Percentiles rank a stretch among this genome's conserved stretches.
Evolutionary conservation across 345 rosid genomes (phyloP).

Genomic region (Eucalyptus marginata): DNA sequence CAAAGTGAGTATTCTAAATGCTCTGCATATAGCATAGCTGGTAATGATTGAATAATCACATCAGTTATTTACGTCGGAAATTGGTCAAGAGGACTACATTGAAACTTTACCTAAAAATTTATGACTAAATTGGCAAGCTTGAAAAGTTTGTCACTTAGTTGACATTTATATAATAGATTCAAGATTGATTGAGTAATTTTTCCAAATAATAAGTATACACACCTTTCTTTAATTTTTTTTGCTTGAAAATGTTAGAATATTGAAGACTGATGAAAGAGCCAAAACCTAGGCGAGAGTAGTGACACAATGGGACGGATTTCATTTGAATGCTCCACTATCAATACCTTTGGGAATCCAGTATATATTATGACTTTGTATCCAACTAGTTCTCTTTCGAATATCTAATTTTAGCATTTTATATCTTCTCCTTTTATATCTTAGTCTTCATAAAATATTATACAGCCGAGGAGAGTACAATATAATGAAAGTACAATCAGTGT

Average conservation of each 20-base stretch:
- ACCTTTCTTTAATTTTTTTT: background rate
- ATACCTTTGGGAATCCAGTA: background rate
- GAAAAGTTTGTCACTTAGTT: rapidly evolving
- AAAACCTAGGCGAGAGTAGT: background rate
- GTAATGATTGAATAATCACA: rapidly evolving
- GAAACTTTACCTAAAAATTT: rapidly evolving
- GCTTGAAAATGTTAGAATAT: background rate
- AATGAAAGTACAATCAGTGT: background rate
- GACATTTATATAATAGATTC: rapidly evolving
- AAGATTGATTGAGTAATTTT: background rate
- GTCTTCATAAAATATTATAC: background rate
- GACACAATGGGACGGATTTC: background rate
- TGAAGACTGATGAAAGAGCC: background rate
- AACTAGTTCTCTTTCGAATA: background rate
- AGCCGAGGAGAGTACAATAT: background rate
- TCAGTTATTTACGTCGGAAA: no score
- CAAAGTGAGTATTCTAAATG: no score
- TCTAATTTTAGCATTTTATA: no score
- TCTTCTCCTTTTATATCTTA: background rate
- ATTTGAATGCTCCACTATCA: background rate
- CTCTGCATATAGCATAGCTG: no score
- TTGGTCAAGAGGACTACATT: rapidly evolving
- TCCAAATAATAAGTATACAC: background rate
- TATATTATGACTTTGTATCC: background rate
- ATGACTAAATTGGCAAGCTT: rapidly evolving